Evolutionary conservation across 805 yeast species (phyloP), one percentile per base, ranked within the genome.

Genomic region (Myxozyma neotropica): DNA sequence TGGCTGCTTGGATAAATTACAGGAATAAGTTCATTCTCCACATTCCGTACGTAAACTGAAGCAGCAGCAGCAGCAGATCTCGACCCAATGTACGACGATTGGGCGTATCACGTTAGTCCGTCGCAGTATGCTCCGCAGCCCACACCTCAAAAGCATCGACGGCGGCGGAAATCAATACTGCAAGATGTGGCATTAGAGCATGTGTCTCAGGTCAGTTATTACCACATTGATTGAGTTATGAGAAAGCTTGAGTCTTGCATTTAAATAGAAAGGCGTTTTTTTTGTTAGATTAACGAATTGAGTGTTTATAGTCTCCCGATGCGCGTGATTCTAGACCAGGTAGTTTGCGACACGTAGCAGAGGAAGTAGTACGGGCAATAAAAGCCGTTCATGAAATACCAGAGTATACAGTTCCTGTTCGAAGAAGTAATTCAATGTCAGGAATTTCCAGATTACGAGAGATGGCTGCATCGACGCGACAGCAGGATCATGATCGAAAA

Each of bases 61-160:
- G 33, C 33, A 38, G 10, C 43, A 38, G 35, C 50, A 46, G 8
- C 17, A n/a, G 17, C 21, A n/a, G 43, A 38, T 38, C n/a, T 38
- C 21, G 2, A 38, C 43, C n/a, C 8, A 23, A 63, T 63, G 67
- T 63, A 60, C 42, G 67, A 63, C 59, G 67, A 63, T 23, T 63
- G 67, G 67, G 67, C 67, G 19, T 63, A 61, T 33, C 67, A 63
- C 42, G 65, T 57, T 45, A 61, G 57, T 35, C 64, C 65, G 45
- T 49, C 58, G 31, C 65, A 59, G 26, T 61, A 61, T 39, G 63
- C 64, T 12, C 64, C 65, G 23, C 65, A 61, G 24, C 65, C 65
- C 8, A 33, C 53, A 13, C 57, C 57, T 31, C 65, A 61, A 50
- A 46, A 47, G 26, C 57, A 15, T 23, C 57, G 65, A 21, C 59